A percentile compares a stretch with the other conserved stretches of the same genome.
Evolutionary conservation across 2,329 filamentous ascomycete species (phyloP).

Genomic region (Hortaea sp.): DNA sequence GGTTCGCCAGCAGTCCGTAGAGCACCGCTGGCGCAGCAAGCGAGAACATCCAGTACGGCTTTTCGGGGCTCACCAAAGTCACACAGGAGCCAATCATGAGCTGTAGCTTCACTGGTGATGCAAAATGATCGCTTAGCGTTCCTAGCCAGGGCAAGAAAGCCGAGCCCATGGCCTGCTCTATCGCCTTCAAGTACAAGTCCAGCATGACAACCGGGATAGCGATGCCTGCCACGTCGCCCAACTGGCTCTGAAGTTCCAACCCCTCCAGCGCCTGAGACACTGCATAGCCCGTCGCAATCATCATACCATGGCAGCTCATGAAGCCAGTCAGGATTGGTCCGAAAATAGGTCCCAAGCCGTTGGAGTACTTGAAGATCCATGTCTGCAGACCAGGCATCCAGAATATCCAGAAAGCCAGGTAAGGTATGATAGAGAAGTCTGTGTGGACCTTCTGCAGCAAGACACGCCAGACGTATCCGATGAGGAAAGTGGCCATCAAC

Average conservation of each 20-base stretch:
- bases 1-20: constrained; percentile 62
- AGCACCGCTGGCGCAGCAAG: constrained; percentile 62
- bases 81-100: constrained; percentile 56
- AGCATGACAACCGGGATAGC: constrained; percentile 26
- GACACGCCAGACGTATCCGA: constrained; percentile 53
- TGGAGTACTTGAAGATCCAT: constrained; percentile 58
- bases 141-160: constrained; percentile 18
- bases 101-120: constrained; percentile 61
- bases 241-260: constrained; percentile 2
- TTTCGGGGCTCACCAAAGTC: constrained; percentile 57
- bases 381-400: constrained; percentile 67
- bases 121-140: constrained; percentile 22
- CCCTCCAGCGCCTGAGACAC: constrained; percentile 20
- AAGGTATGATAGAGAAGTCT: constrained; percentile 32
- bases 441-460: constrained; percentile 40
- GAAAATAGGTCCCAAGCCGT: constrained; percentile 52
- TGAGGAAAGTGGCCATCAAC: constrained; percentile 54
- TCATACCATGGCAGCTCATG: constrained; percentile 53
- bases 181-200: constrained; percentile 4
- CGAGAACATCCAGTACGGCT: constrained; percentile 42
- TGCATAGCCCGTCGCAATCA: constrained; percentile 31
- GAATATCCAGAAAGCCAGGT: constrained; percentile 64
- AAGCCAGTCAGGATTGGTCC: constrained; percentile 69
- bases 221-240: constrained; percentile 41
- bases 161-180: constrained; percentile 4